A percentile compares a stretch with the other conserved stretches of the same genome.
Conservation (phyloP, 768 basidiomycete genomes). For the Pholiota conissans region DNA sequence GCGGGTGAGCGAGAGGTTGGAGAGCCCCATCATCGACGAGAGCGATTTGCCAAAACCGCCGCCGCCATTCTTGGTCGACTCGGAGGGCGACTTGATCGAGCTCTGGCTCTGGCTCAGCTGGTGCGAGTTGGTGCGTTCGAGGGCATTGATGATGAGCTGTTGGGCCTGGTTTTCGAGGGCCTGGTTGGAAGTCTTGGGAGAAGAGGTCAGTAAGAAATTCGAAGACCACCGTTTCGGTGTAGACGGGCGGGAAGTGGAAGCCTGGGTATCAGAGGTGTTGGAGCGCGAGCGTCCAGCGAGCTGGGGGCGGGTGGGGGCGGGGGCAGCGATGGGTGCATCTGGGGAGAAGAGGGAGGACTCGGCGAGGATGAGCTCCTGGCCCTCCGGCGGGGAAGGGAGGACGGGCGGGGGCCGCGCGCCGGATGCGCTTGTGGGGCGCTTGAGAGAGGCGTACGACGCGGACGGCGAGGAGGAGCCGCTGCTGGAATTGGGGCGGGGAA, state of each 20-base stretch:
- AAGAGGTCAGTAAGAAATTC: constrained; percentile 30
- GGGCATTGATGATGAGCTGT: constrained; percentile 46
- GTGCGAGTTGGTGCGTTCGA: constrained; percentile 44
- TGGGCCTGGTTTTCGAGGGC: constrained; percentile 47
- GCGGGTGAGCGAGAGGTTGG: constrained; percentile 62
- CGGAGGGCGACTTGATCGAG: constrained; percentile 32
- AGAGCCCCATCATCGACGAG: constrained; percentile 70
- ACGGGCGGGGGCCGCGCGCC: constrained; percentile 14
- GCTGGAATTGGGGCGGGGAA: constrained; percentile 28
- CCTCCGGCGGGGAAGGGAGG: constrained; percentile 29
- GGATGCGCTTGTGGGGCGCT: constrained; percentile 12
- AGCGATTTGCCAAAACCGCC: constrained; percentile 63
- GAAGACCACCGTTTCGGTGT: constrained; percentile 35
- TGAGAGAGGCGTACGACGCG: neutral
- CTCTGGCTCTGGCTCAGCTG: constrained; percentile 11
- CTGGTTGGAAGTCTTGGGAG: constrained; percentile 30
- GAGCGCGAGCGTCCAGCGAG: constrained; percentile 15
- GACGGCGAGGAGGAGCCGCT: constrained; percentile 5
- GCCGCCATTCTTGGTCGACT: constrained; percentile 35
- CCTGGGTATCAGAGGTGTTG: constrained; percentile 22
- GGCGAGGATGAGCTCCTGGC: constrained; percentile 22
- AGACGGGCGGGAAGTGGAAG: constrained; percentile 27
- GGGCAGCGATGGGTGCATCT: constrained; percentile 17
- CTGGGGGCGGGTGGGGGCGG: constrained; percentile 8
- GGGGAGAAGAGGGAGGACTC: constrained; percentile 11